These are phyloP conservation scores for Hymenochaete sp. DNA, from an alignment of 1,284 basidiomycete species.

Conservation along the genomic window DNA sequence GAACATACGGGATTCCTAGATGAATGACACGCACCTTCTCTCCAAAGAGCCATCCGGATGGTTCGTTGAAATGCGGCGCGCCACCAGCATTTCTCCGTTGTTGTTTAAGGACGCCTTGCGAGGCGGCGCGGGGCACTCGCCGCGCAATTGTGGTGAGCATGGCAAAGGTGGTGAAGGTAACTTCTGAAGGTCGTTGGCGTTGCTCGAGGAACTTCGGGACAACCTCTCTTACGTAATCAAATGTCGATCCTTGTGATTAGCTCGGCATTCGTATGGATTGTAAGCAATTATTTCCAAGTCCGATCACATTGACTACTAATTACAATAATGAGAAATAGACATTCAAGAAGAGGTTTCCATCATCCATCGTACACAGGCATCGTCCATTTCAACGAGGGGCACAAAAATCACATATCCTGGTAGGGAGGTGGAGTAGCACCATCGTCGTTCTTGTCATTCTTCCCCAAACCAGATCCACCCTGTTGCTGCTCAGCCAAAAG, in stretches of 20 bases:
- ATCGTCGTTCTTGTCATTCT: slow-evolving; percentile 25
- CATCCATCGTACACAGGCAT: too few species aligned
- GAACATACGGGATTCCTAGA: slow-evolving; percentile 8
- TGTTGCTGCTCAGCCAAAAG: slow-evolving; percentile 27
- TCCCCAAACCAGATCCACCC: slow-evolving; percentile 18
- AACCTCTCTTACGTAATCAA: too few species aligned
- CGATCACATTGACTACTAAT: too few species aligned
- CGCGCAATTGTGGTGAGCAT: slow-evolving; percentile 16
- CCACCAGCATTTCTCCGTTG: slow-evolving; percentile 29
- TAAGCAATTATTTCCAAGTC: too few species aligned
- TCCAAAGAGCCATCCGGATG: slow-evolving; percentile 79
- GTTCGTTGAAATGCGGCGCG: slow-evolving; percentile 78
- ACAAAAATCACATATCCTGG: slow-evolving; percentile 45
- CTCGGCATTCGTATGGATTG: too few species aligned
- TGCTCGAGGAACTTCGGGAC: too few species aligned
- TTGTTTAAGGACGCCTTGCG: background rate
- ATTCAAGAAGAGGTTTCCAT: too few species aligned
- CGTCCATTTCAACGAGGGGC: too few species aligned
- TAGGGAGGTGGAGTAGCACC: slow-evolving; percentile 57
- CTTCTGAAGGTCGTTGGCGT: too few species aligned
- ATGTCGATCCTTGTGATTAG: too few species aligned
- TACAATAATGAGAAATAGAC: too few species aligned
- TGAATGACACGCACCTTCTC: slow-evolving; percentile 61
- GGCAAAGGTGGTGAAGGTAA: background rate
- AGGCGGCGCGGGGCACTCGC: slow-evolving; percentile 9